A percentile compares a stretch with the other conserved stretches of the same genome.
Conservation (phyloP, 306 rosid genomes). For the Dalbergia cultrata region DNA sequence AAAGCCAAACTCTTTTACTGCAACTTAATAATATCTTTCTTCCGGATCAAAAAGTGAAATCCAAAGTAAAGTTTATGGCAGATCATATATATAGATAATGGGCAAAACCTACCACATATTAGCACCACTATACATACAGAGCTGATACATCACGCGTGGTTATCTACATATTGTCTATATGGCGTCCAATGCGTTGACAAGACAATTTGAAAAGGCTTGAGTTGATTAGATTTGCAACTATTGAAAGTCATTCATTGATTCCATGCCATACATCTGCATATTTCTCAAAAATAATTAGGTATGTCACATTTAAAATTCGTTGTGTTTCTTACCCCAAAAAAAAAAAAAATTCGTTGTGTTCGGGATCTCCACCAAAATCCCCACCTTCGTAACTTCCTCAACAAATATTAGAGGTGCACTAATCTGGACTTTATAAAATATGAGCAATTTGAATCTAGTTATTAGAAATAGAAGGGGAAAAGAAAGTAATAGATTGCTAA, state of each 20-base stretch:
- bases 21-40: slow-evolving; percentile 26
- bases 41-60: slow-evolving; percentile 30
- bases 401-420: not conserved
- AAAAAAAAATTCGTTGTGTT: too few species aligned
- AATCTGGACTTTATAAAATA: too few species aligned
- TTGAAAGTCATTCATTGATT: not conserved
- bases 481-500: too few species aligned
- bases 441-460: not conserved
- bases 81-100: slow-evolving; percentile 16
- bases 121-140: not conserved
- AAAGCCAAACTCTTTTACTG: slow-evolving; percentile 29
- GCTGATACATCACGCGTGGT: not conserved
- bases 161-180: slow-evolving; percentile 12
- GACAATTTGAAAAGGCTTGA: slow-evolving; percentile 30
- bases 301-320: too few species aligned
- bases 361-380: too few species aligned
- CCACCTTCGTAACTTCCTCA: too few species aligned
- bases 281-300: not conserved
- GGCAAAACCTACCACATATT: slow-evolving; percentile 15
- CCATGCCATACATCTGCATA: not conserved
- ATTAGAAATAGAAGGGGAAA: not conserved
- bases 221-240: slow-evolving; percentile 17
- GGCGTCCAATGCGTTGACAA: slow-evolving; percentile 42
- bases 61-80: slow-evolving; percentile 8
- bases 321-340: too few species aligned